Base-by-base conservation (phyloP, 768 basidiomycete species). In the Lentinula raphanica region DNA sequence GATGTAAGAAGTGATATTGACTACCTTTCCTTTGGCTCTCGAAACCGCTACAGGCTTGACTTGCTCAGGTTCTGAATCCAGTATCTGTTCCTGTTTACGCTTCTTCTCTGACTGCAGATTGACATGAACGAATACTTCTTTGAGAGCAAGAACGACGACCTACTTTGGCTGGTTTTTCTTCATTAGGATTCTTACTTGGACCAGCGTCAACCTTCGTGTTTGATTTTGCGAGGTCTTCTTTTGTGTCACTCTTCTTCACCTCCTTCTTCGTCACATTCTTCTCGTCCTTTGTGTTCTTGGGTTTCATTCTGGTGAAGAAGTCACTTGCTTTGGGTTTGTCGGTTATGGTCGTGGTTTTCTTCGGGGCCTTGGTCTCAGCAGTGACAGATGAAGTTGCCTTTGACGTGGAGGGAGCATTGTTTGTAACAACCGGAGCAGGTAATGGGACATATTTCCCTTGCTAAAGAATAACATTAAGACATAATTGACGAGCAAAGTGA, bases 391-490 rank as follows among this genome's bases (percentile, higher is more conserved):
- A 9, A n/a, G 12, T 13, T 3, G 51, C 38, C 15, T 32, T 36
- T 12, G 50, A 23, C 6, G 13, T 25, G 9, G 17, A 15, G 25
- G 21, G 11, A 25, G 35, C 17, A 25, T 60, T 74, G 76, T 78
- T 80, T 12, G 74, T 71, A n/a, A 75, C 78, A 23, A 75, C 69
- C 25, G 77, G 72, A n/a, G 71, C 69, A 23, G 64, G 58, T n/a
- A n/a, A 15, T 28, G 40, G 54, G 25, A 46, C 19, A 46, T 44
- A 46, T 15, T 56, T 56, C 13, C 17, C 40, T 46, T 56, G 27
- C 54, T 56, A 23, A 31, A 9, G 27, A 23, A 23, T 3, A 44
- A 17, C 28, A 23, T 35, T 5, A 32, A 8, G 27, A 54, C 7
- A n/a, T 42, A n/a, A 23, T 19, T 5, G 36, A 28, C 19, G 19